Percentiles rank a stretch among this genome's conserved stretches.
Conservation (phyloP, 768 basidiomycete species). For the Amanita molliuscula region DNA sequence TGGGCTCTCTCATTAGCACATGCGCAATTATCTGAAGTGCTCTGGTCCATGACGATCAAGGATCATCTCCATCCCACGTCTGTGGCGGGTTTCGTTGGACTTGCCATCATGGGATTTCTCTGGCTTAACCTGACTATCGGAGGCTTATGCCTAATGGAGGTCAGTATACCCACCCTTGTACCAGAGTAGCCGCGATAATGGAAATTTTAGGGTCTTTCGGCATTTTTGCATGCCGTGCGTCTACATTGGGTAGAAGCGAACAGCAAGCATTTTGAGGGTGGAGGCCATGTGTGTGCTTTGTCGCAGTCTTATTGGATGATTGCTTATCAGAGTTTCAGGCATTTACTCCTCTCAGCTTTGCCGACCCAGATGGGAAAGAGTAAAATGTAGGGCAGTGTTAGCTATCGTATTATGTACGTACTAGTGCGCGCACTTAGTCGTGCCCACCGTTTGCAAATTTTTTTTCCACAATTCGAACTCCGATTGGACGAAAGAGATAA, state of each 20-base stretch:
- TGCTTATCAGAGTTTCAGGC: slow-evolving; percentile 22
- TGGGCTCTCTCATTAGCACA: slow-evolving; percentile 99
- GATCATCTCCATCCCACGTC: slow-evolving; percentile 49
- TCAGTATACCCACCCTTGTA: slow-evolving; percentile 27
- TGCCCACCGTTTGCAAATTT: slow-evolving; percentile 5
- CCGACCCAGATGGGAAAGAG: slow-evolving; percentile 26
- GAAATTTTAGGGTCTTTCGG: slow-evolving; percentile 71
- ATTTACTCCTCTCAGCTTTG: slow-evolving; percentile 41
- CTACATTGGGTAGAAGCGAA: slow-evolving; percentile 98
- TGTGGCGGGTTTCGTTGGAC: slow-evolving; percentile 36
- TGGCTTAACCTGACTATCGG: slow-evolving; percentile 77
- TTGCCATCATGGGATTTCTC: slow-evolving; percentile 37
- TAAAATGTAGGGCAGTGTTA: slow-evolving; percentile 11
- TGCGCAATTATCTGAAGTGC: slow-evolving; percentile 90
- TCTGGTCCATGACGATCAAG: slow-evolving; percentile 83
- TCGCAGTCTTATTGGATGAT: slow-evolving; percentile 15
- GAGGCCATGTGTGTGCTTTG: slow-evolving; percentile 65
- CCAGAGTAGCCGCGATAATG: slow-evolving; percentile 4
- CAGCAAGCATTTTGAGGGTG: slow-evolving; percentile 91
- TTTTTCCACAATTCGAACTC: slow-evolving; percentile 5
- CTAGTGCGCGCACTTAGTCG: neutral
- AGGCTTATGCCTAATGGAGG: slow-evolving; percentile 94
- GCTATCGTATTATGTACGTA: neutral
- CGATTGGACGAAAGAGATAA: neutral
- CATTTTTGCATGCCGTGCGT: slow-evolving; percentile 92